phyloP scores from a whole-genome alignment of 495 filamentous ascomycete genomes.

The Aspergillus hancockii region DNA sequence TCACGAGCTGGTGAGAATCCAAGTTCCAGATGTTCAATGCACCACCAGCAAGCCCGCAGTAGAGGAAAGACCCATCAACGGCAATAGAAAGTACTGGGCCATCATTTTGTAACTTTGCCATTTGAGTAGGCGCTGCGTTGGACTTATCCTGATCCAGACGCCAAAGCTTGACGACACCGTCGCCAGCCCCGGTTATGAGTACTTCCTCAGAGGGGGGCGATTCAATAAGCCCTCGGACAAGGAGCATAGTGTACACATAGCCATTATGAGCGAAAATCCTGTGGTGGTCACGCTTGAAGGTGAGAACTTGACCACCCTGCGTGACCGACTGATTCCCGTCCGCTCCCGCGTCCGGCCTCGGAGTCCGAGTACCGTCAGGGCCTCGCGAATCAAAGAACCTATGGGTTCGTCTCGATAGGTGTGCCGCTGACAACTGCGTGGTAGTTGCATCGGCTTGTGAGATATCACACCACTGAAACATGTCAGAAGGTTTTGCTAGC shows the following conservation, averaged over 20 bases:
- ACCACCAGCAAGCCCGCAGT: conserved; percentile 85
- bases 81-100: conserved; percentile 83
- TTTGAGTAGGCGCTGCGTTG: conserved; percentile 50
- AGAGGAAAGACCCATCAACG: conserved; percentile 84
- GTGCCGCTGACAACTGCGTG: conserved; percentile 62
- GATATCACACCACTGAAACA: conserved; percentile 61
- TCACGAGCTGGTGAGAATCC: conserved; percentile 86
- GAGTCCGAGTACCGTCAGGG: conserved; percentile 75
- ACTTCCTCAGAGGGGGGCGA: conserved; percentile 71
- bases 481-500: conserved; percentile 8
- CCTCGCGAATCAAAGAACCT: conserved; percentile 93
- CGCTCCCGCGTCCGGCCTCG: conserved; percentile 56
- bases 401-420: conserved; percentile 81
- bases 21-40: conserved; percentile 96
- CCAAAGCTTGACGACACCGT: conserved; percentile 93
- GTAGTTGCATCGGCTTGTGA: conserved; percentile 54
- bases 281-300: conserved; percentile 81
- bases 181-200: conserved; percentile 87
- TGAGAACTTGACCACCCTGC: conserved; percentile 65
- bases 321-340: conserved; percentile 37
- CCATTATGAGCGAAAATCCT: conserved; percentile 90
- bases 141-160: conserved; percentile 53
- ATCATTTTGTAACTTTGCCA: conserved; percentile 74
- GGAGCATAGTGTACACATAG: conserved; percentile 92
- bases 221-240: conserved; percentile 65